Evolutionary conservation across 805 yeast genomes (phyloP).

Genomic region (Saccharomycopsis vini): DNA sequence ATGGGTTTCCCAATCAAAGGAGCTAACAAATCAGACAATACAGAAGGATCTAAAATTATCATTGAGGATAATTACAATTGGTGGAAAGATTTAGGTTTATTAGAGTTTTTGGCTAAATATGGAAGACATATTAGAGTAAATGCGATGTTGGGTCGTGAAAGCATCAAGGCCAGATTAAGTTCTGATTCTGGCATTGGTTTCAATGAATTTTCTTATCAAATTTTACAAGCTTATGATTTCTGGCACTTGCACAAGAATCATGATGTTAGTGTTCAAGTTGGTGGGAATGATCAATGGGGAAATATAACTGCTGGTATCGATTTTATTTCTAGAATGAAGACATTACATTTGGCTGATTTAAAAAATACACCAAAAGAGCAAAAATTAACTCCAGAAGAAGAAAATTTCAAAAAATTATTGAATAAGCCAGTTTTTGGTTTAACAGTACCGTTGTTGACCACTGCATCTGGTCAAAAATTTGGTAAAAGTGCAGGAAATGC

Average conservation of each 20-base stretch:
- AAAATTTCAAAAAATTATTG: conserved; percentile 19
- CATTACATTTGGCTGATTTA: conserved; percentile 19
- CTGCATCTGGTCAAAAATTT: conserved; percentile 84
- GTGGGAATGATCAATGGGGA: conserved; percentile 98
- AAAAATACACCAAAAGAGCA: conserved; percentile 4
- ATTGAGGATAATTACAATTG: conserved; percentile 65
- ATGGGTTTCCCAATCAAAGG: conserved; percentile 27
- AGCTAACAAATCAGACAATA: conserved; percentile 21
- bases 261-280: conserved; percentile 68
- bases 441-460: conserved; percentile 84
- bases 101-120: conserved; percentile 66
- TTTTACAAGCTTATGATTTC: conserved; percentile 89
- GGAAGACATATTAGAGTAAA: conserved; percentile 77
- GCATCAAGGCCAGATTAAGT: conserved; percentile 64
- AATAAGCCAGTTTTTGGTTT: conserved; percentile 50
- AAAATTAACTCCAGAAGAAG: conserved; percentile 11
- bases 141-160: conserved; percentile 83
- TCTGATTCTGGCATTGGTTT: conserved; percentile 77
- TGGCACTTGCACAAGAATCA: conserved; percentile 60
- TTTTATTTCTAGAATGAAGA: conserved; percentile 54
- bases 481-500: conserved; percentile 98
- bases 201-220: conserved; percentile 89
- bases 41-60: conserved; percentile 33
- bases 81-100: conserved; percentile 75
- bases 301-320: conserved; percentile 95